A percentile compares a stretch with the other conserved stretches of the same genome.
Conservation (phyloP, 371 early-diverging fungal species). For the Rhizopus sp. region DNA sequence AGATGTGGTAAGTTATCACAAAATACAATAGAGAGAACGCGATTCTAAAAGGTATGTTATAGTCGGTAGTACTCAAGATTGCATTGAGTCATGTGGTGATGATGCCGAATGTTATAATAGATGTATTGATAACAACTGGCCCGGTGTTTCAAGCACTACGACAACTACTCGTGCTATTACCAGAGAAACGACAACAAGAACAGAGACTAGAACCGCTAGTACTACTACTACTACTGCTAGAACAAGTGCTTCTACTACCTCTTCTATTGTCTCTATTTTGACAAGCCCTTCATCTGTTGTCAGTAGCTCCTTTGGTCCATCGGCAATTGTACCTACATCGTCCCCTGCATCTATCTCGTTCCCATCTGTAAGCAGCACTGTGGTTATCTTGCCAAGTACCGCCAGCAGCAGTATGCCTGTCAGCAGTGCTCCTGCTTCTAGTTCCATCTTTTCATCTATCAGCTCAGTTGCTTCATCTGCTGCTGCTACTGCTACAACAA, state of each 20-base stretch:
- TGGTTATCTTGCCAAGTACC: no score
- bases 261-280: background rate
- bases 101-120: slow-evolving; percentile 18
- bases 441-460: slow-evolving; percentile 4
- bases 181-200: background rate
- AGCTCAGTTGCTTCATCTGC: slow-evolving; percentile 1
- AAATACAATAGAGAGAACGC: background rate
- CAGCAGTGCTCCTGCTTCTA: background rate
- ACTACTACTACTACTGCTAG: background rate
- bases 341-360: no score
- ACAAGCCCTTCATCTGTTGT: background rate
- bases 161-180: background rate
- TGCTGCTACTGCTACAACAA: slow-evolving; percentile 3
- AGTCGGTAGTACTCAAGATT: slow-evolving; percentile 18
- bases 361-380: no score
- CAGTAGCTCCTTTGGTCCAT: no score
- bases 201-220: background rate
- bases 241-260: background rate
- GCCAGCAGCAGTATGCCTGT: background rate
- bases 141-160: slow-evolving; percentile 6
- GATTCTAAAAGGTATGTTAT: background rate
- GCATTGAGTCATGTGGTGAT: slow-evolving; percentile 14
- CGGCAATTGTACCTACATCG: no score
- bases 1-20: slow-evolving; percentile 20
- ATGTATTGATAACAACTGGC: slow-evolving; percentile 24